These are phyloP conservation scores for Colletotrichum abscissum DNA, from an alignment of 2,329 filamentous ascomycete genomes.

Conservation along the genomic window DNA sequence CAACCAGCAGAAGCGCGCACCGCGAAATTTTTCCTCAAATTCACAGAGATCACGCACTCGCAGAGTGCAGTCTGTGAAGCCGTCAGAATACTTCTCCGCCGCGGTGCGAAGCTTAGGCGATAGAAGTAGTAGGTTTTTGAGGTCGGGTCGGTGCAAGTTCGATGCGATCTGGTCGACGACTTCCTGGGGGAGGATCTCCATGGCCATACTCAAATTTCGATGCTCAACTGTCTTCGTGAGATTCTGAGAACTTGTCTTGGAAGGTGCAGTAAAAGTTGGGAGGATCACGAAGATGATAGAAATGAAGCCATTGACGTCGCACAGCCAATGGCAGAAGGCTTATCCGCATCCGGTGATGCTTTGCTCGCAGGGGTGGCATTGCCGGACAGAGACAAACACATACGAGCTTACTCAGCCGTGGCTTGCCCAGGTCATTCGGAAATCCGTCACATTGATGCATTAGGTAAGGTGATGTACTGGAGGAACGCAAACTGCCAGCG, in stretches of 20 bases:
- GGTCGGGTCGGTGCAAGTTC: background rate
- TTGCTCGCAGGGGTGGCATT: background rate
- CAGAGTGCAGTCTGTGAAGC: background rate
- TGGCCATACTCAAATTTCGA: background rate
- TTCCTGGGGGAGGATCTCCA: background rate
- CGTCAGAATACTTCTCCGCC: conserved; percentile 1
- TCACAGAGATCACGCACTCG: background rate
- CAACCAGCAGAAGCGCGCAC: background rate
- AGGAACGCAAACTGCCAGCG: too few species aligned
- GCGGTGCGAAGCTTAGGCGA: background rate
- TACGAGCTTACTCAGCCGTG: background rate
- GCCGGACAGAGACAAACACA: background rate
- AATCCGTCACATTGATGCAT: background rate
- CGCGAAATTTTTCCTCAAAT: background rate
- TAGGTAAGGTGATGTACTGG: background rate
- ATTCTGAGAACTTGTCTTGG: background rate
- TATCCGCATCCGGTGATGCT: background rate
- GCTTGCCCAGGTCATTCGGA: background rate
- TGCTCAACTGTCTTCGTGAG: background rate
- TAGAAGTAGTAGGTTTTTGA: background rate
- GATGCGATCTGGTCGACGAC: background rate
- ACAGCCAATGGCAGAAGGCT: background rate
- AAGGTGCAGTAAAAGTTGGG: background rate
- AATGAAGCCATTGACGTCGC: background rate
- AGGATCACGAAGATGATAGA: background rate